Conservation (phyloP, 352 stramenopile genomes). For the Phytopythium litorale region DNA sequence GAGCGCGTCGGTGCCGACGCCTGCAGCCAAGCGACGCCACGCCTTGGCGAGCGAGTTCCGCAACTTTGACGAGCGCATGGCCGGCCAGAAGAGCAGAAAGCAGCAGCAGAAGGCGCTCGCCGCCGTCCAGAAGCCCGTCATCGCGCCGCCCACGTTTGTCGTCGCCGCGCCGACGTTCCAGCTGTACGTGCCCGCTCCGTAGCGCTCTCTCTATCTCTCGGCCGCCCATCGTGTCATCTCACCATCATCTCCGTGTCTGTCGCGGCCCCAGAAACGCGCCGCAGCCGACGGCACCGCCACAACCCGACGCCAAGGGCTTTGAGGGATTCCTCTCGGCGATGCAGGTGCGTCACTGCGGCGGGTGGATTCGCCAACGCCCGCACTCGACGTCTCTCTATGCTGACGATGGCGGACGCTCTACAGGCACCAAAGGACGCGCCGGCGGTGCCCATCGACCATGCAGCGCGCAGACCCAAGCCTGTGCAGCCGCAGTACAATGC, state of each 20-base stretch:
- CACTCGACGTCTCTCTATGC: not conserved
- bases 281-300: conserved; percentile 11
- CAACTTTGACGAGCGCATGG: conserved; percentile 79
- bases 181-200: conserved; percentile 40
- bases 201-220: not conserved
- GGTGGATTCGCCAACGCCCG: not conserved
- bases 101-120: conserved; percentile 13
- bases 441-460: conserved; percentile 17
- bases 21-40: conserved; percentile 22
- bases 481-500: conserved; percentile 29
- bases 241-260: not conserved
- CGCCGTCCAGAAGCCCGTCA: conserved; percentile 17
- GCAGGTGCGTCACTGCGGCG: conserved; percentile 20
- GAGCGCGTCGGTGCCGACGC: conserved; percentile 19
- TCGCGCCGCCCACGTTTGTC: conserved; percentile 55
- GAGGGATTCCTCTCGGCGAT: conserved; percentile 63
- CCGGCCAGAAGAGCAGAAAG: conserved; percentile 25
- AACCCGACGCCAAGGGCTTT: conserved; percentile 53
- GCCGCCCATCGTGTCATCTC: not conserved
- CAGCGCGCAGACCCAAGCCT: conserved; percentile 16
- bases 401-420: not conserved
- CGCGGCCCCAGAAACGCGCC: conserved; percentile 11
- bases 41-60: conserved; percentile 57
- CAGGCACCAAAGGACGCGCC: conserved; percentile 38
- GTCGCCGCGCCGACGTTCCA: conserved; percentile 65